Conservation (phyloP, 1,139 yeast species). For the Pichia sp. region DNA sequence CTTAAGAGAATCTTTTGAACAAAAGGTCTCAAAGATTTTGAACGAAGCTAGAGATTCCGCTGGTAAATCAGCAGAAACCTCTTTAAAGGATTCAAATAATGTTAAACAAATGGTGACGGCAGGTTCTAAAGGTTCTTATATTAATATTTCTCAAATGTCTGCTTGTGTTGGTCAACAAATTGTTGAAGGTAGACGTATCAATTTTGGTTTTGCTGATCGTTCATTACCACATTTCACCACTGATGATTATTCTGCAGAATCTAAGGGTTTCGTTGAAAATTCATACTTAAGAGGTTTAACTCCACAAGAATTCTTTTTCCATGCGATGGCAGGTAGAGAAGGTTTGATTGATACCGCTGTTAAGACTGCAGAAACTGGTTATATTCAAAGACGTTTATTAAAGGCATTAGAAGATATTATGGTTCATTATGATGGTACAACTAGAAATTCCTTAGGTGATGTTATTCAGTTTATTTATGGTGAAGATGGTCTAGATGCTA, state of each 20-base stretch:
- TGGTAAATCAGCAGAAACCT: conserved; percentile 97
- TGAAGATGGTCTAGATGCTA: conserved; percentile 98
- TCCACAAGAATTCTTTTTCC: conserved; percentile 98
- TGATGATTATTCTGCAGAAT: conserved; percentile 97
- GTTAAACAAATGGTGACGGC: conserved; percentile 99
- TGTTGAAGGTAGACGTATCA: conserved; percentile 99
- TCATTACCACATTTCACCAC: conserved; percentile 96
- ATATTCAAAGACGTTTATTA: conserved; percentile 97
- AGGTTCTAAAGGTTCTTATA: conserved; percentile 98
- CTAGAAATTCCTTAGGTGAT: conserved; percentile 95
- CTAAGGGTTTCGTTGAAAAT: conserved; percentile 96
- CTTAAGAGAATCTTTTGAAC: conserved; percentile 95
- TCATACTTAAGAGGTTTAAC: conserved; percentile 96
- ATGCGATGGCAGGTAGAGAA: conserved; percentile 99
- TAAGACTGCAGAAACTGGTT: conserved; percentile 98
- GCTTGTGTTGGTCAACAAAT: conserved; percentile 99
- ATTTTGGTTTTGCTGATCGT: conserved; percentile 94
- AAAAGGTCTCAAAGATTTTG: conserved; percentile 88
- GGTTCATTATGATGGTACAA: conserved; percentile 98
- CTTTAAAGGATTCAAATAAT: conserved; percentile 86
- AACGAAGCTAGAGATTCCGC: conserved; percentile 99
- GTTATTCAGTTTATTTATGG: conserved; percentile 95
- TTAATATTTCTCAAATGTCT: conserved; percentile 98
- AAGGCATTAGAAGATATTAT: conserved; percentile 97
- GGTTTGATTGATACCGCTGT: conserved; percentile 96